These are phyloP conservation scores for Aristolochia fimbriata DNA, from an alignment of 164 flowering plant genomes.

Conservation along the genomic window DNA sequence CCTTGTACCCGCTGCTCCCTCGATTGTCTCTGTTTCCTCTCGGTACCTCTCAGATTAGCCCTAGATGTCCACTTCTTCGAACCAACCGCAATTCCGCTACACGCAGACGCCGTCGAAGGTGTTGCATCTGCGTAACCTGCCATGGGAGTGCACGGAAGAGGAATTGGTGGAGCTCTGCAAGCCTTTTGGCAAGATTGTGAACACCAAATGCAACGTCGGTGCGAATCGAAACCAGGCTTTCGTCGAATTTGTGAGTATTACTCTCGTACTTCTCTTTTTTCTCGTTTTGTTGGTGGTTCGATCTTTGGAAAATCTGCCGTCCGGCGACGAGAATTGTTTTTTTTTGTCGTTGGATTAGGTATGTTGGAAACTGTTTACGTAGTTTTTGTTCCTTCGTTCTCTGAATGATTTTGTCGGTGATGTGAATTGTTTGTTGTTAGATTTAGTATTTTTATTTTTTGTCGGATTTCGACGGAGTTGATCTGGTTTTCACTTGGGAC, in stretches of 20 bases:
- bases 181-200: conserved; percentile 84
- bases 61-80: conserved; percentile 33
- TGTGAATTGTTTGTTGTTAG: too few relatives aligned
- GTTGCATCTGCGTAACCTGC: conserved; percentile 78
- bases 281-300: too few relatives aligned
- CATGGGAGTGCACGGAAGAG: conserved; percentile 91
- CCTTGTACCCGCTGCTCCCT: too few relatives aligned
- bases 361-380: background rate
- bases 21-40: too few relatives aligned
- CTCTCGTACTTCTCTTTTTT: background rate
- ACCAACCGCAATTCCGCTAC: conserved; percentile 76
- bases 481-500: too few relatives aligned
- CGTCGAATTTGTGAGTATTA: conserved; percentile 65
- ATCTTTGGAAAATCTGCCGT: too few relatives aligned
- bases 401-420: too few relatives aligned
- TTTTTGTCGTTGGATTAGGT: background rate
- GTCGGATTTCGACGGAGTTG: too few relatives aligned
- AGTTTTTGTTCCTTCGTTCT: background rate
- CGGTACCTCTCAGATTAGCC: too few relatives aligned
- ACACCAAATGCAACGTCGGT: conserved; percentile 94
- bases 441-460: too few relatives aligned
- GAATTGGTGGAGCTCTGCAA: conserved; percentile 77
- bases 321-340: background rate
- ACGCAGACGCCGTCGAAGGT: conserved; percentile 94
- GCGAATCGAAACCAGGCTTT: conserved; percentile 92